Percentiles rank a stretch among this genome's conserved stretches.
Evolutionary conservation across 2,329 filamentous ascomycete species (phyloP).

Genomic region (Xylariaceae sp.): DNA sequence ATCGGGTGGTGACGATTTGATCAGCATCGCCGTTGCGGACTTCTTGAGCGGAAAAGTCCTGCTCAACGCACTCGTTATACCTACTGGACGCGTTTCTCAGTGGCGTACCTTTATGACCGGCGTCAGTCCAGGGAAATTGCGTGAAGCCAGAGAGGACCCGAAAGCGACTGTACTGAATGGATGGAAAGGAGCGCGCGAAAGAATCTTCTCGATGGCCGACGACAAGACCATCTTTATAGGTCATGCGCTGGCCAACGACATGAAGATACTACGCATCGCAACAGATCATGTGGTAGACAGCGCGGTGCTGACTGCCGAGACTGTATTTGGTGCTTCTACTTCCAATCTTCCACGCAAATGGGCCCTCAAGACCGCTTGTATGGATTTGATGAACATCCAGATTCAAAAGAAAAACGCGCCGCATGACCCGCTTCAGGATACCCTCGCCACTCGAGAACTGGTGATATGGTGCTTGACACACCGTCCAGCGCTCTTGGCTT

Average conservation of each 20-base stretch:
- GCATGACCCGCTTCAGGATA: slow-evolving; percentile 46
- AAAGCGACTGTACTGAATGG: slow-evolving; percentile 31
- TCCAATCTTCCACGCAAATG: slow-evolving; percentile 24
- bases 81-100: slow-evolving; percentile 29
- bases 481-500: slow-evolving; percentile 32
- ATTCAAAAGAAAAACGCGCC: slow-evolving; percentile 36
- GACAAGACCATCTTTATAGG: slow-evolving; percentile 43
- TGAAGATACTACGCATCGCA: slow-evolving; percentile 39
- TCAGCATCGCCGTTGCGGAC: slow-evolving; percentile 34
- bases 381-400: slow-evolving; percentile 32
- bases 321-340: slow-evolving; percentile 23
- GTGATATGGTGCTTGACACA: slow-evolving; percentile 42
- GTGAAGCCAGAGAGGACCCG: slow-evolving; percentile 24
- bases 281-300: slow-evolving; percentile 43
- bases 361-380: slow-evolving; percentile 35
- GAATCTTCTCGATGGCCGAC: slow-evolving; percentile 40
- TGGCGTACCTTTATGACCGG: slow-evolving; percentile 38
- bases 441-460: slow-evolving; percentile 45
- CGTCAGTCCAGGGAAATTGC: slow-evolving; percentile 34
- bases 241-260: slow-evolving; percentile 42
- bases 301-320: slow-evolving; percentile 36
- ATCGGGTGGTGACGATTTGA: slow-evolving; percentile 19
- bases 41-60: slow-evolving; percentile 43
- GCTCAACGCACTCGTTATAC: slow-evolving; percentile 39
- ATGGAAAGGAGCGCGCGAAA: slow-evolving; percentile 39